A percentile compares a stretch with the other conserved stretches of the same genome.
phyloP scores from a whole-genome alignment of 2,329 filamentous ascomycete genomes.

The Aspergillaceae sp. region DNA sequence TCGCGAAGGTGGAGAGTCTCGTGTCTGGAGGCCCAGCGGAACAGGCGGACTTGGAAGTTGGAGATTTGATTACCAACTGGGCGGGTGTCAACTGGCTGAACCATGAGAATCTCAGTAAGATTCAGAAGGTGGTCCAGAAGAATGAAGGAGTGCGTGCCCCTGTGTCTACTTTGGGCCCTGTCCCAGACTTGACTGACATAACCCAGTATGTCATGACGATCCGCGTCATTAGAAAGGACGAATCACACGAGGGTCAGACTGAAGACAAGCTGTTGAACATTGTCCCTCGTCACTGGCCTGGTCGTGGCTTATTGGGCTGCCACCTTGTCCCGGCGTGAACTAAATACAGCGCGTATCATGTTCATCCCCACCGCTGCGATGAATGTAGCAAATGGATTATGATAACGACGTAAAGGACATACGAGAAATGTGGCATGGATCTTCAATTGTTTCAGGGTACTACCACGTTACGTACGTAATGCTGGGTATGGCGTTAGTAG shows the following conservation, averaged over 20 bases:
- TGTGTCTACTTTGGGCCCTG: not conserved
- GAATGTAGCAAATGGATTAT: not conserved
- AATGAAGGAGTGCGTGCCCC: conserved; percentile 67
- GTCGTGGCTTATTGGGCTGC: conserved; percentile 79
- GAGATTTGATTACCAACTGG: conserved; percentile 77
- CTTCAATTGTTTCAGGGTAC: conserved; percentile 1
- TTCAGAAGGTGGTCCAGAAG: conserved; percentile 81
- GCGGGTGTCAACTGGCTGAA: conserved; percentile 76
- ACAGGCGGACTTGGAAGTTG: conserved; percentile 66
- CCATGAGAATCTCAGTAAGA: conserved; percentile 74
- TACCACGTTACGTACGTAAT: not conserved
- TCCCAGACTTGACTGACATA: not conserved
- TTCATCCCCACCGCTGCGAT: not conserved
- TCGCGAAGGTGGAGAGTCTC: conserved; percentile 85
- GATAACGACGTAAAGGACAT: not conserved
- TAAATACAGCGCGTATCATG: not conserved
- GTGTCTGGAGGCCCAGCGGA: conserved; percentile 71
- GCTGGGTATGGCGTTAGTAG: not conserved
- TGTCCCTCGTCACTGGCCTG: conserved; percentile 80
- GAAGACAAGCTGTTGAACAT: conserved; percentile 60
- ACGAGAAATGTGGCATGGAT: conserved; percentile 13
- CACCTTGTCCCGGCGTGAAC: conserved; percentile 71
- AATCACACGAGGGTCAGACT: conserved; percentile 36
- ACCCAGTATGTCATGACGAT: conserved; percentile 61
- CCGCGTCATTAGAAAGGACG: conserved; percentile 48